Conservation (phyloP, 768 basidiomycete species). For the Megacollybia marginata region DNA sequence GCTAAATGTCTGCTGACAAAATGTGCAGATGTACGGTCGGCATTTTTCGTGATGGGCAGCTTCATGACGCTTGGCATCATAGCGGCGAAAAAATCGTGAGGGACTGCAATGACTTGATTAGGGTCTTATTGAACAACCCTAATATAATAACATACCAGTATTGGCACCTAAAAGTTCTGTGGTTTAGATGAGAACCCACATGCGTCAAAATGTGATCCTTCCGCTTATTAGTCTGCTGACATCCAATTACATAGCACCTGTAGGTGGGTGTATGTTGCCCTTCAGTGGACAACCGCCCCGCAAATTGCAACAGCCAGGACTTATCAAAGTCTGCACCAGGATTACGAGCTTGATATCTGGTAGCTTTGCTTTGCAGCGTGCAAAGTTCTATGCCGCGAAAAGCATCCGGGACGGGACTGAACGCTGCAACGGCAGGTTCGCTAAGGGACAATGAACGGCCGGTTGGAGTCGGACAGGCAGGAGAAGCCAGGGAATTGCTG, state of each 20-base stretch:
- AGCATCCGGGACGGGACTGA: background rate
- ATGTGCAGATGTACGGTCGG: background rate
- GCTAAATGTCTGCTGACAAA: background rate
- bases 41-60: background rate
- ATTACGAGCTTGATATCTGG: background rate
- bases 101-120: slow-evolving; percentile 27
- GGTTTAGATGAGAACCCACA: slow-evolving; percentile 64
- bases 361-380: background rate
- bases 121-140: too few relatives aligned
- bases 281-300: slow-evolving; percentile 51
- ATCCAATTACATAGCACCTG: slow-evolving; percentile 62
- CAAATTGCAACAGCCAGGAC: slow-evolving; percentile 59
- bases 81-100: slow-evolving; percentile 62
- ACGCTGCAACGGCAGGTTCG: background rate
- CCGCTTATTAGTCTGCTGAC: slow-evolving; percentile 62
- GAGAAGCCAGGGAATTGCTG: too few relatives aligned
- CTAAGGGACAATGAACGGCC: too few relatives aligned
- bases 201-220: slow-evolving; percentile 72
- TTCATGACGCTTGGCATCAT: slow-evolving; percentile 73
- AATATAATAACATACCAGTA: slow-evolving; percentile 42
- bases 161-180: slow-evolving; percentile 57
- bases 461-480: too few relatives aligned
- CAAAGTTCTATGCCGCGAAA: background rate
- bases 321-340: slow-evolving; percentile 53
- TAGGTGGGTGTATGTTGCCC: slow-evolving; percentile 55